A percentile compares a stretch with the other conserved stretches of the same genome.
phyloP scores from a whole-genome alignment of 441 rosid genomes.

The Omphalea diandra region DNA sequence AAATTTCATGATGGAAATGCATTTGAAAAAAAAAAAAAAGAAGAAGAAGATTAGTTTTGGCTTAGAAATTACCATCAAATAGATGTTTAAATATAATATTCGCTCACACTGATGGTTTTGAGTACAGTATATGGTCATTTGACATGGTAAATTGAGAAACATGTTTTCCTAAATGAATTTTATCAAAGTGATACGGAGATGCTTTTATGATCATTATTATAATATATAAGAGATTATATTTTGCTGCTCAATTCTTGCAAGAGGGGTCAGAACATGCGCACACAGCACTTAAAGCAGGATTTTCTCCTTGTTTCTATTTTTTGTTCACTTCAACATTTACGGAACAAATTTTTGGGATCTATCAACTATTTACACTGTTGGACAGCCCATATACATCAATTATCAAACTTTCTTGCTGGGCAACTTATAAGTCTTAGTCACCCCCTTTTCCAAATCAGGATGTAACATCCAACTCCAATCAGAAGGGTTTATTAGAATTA shows the following conservation, averaged over 20 bases:
- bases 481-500: too few relatives aligned
- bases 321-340: constrained; percentile 1
- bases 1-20: background rate
- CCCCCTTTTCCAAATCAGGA: too few relatives aligned
- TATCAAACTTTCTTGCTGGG: too few relatives aligned
- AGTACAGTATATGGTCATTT: background rate
- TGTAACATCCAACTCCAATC: too few relatives aligned
- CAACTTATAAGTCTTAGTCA: too few relatives aligned
- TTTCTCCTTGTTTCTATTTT: background rate
- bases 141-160: background rate
- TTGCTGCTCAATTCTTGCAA: background rate
- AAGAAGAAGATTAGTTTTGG: too few relatives aligned
- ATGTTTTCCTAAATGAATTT: background rate
- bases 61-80: background rate
- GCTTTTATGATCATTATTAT: background rate
- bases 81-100: background rate
- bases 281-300: background rate
- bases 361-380: background rate
- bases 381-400: background rate
- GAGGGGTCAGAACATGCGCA: background rate
- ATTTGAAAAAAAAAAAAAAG: background rate
- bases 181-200: background rate
- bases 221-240: background rate
- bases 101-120: background rate
- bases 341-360: background rate